These are phyloP conservation scores for Ilyonectria mors-panacis DNA, from an alignment of 2,329 filamentous ascomycete genomes.

Conservation along the genomic window DNA sequence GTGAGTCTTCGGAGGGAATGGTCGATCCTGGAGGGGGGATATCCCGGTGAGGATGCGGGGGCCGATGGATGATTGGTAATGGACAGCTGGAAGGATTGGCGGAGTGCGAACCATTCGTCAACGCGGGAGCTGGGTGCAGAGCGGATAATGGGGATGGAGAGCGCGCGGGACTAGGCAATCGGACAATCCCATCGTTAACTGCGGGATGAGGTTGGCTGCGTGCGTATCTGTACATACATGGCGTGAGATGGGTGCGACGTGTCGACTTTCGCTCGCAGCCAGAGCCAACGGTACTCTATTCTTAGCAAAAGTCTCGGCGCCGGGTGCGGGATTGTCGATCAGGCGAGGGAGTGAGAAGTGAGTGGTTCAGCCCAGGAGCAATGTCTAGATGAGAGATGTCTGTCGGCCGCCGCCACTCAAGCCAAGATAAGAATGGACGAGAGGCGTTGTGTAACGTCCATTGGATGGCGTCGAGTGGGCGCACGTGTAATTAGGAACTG, in stretches of 20 bases:
- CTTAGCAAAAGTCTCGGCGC: conserved; percentile 38
- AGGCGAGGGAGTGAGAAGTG: conserved; percentile 15
- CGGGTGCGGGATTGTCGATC: conserved; percentile 26
- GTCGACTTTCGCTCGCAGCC: conserved; percentile 29
- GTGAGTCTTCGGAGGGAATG: conserved; percentile 1
- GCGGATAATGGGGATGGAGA: conserved; percentile 2
- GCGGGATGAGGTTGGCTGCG: conserved; percentile 8
- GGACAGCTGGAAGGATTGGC: conserved; percentile 11
- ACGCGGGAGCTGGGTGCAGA: neutral
- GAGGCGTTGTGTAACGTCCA: neutral
- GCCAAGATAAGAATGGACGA: conserved; percentile 3
- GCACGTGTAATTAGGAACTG: conserved; percentile 9
- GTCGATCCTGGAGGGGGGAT: conserved; percentile 8
- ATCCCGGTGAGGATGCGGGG: conserved; percentile 11
- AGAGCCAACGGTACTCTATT: conserved; percentile 32
- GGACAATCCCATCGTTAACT: conserved; percentile 3
- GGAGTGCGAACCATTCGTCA: conserved; percentile 9
- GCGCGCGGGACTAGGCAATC: neutral
- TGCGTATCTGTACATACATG: conserved; percentile 24
- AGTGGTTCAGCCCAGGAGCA: conserved; percentile 10
- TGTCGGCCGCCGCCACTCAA: conserved; percentile 9
- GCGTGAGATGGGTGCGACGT: conserved; percentile 34
- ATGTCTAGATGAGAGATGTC: conserved; percentile 1
- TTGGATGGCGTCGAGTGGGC: conserved; percentile 9
- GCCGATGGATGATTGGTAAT: conserved; percentile 14